phyloP scores from a whole-genome alignment of 2,329 filamentous ascomycete genomes.

The Calonectria pseudoturangicola region DNA sequence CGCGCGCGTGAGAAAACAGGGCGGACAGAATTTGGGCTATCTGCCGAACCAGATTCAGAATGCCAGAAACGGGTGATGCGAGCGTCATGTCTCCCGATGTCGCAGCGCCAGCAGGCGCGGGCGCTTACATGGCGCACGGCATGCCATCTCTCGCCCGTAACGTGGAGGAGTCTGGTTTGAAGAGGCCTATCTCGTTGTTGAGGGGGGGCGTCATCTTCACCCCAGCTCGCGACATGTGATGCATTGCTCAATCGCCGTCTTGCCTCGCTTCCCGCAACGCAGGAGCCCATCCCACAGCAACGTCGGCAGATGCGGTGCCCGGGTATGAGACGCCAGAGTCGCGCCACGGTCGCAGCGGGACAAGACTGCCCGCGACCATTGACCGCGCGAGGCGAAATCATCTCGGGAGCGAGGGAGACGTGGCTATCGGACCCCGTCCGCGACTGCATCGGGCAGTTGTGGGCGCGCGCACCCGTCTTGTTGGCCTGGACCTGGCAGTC shows the following conservation, averaged over 20 bases:
- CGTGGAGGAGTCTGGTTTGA: conserved; percentile 47
- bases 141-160: conserved; percentile 19
- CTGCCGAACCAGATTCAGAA: conserved; percentile 12
- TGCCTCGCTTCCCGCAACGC: neutral
- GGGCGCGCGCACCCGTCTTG: neutral
- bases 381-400: conserved; percentile 12
- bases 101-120: conserved; percentile 12
- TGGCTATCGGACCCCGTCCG: conserved; percentile 16
- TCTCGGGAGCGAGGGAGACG: conserved; percentile 17
- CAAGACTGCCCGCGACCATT: conserved; percentile 15
- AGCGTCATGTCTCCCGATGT: conserved; percentile 26
- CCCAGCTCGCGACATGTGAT: conserved; percentile 19
- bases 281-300: conserved; percentile 17
- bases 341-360: conserved; percentile 35
- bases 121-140: conserved; percentile 26
- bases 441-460: conserved; percentile 15
- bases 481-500: conserved; percentile 15
- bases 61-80: conserved; percentile 18
- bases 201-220: conserved; percentile 12
- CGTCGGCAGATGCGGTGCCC: conserved; percentile 10
- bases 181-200: conserved; percentile 26
- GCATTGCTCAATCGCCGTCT: conserved; percentile 18
- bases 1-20: neutral
- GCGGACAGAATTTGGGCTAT: neutral
- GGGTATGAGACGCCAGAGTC: conserved; percentile 25